These are phyloP conservation scores for Rhododendron ovatum DNA, from an alignment of 148 eudicot genomes.

Conservation along the genomic window DNA sequence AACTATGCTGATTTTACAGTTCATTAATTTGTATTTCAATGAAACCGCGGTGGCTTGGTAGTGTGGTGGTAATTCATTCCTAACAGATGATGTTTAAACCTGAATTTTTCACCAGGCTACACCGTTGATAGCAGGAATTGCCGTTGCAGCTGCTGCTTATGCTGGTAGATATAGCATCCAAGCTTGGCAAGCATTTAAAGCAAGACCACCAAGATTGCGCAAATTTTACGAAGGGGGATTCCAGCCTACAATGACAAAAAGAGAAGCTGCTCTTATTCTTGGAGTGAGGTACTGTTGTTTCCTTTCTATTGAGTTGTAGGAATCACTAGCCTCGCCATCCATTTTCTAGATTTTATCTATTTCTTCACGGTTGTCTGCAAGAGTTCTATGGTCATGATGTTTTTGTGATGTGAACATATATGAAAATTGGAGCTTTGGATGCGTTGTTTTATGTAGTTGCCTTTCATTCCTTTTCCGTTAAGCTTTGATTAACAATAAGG, in stretches of 20 bases:
- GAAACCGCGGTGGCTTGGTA: not conserved
- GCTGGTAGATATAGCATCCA: constrained; percentile 70
- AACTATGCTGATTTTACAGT: not conserved
- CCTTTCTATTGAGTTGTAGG: not conserved
- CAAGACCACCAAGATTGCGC: constrained; percentile 68
- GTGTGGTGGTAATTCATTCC: not conserved
- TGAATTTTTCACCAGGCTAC: constrained; percentile 34
- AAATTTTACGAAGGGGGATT: constrained; percentile 69
- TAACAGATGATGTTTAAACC: not conserved
- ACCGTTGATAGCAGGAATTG: constrained; percentile 64
- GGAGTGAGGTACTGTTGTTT: constrained; percentile 60
- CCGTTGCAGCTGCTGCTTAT: constrained; percentile 68
- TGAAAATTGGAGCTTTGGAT: not conserved
- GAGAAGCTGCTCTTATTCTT: constrained; percentile 90
- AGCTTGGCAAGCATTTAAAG: constrained; percentile 93
- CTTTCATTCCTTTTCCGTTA: not conserved
- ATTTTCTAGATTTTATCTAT: not conserved
- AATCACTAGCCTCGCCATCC: not conserved
- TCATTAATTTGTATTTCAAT: not conserved
- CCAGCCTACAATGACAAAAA: constrained; percentile 26
- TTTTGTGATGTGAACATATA: not conserved
- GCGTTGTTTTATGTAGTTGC: not conserved
- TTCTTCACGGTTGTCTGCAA: not conserved
- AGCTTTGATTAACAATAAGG: not conserved
- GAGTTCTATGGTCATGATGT: not conserved